Percentiles rank a stretch among this genome's conserved stretches.
These are phyloP conservation scores for Leccinum obscurum DNA, from an alignment of 768 basidiomycete species.

Conservation along the genomic window DNA sequence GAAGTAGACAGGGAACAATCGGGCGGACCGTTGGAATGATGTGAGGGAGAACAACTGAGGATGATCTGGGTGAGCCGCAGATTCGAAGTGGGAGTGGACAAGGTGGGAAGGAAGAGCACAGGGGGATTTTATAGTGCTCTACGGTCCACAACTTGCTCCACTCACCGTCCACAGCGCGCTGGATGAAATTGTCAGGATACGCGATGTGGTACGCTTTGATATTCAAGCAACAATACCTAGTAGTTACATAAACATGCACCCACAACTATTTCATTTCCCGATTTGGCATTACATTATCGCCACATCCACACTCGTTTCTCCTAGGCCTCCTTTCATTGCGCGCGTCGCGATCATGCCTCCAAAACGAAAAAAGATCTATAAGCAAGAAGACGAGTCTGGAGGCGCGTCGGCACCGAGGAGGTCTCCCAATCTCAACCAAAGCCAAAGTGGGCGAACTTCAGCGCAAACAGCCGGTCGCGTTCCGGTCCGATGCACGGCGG, in stretches of 20 bases:
- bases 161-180: too few relatives aligned
- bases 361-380: conserved; percentile 28
- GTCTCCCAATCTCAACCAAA: conserved; percentile 17
- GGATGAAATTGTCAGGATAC: not conserved
- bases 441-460: conserved; percentile 20
- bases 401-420: conserved; percentile 33
- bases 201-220: conserved; percentile 9
- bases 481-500: conserved; percentile 1
- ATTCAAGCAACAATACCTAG: not conserved
- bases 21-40: not conserved
- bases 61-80: not conserved
- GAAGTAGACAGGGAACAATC: not conserved
- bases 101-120: too few relatives aligned
- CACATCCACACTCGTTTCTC: not conserved
- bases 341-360: conserved; percentile 10
- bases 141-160: not conserved
- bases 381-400: conserved; percentile 36
- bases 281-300: not conserved
- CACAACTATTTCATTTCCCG: not conserved
- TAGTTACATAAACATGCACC: not conserved
- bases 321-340: not conserved
- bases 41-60: not conserved
- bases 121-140: not conserved
- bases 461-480: conserved; percentile 28
- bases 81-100: not conserved